A percentile compares a stretch with the other conserved stretches of the same genome.
These are phyloP conservation scores for Amphibolis antarctica DNA, from an alignment of 106 monocot species.

Conservation along the genomic window DNA sequence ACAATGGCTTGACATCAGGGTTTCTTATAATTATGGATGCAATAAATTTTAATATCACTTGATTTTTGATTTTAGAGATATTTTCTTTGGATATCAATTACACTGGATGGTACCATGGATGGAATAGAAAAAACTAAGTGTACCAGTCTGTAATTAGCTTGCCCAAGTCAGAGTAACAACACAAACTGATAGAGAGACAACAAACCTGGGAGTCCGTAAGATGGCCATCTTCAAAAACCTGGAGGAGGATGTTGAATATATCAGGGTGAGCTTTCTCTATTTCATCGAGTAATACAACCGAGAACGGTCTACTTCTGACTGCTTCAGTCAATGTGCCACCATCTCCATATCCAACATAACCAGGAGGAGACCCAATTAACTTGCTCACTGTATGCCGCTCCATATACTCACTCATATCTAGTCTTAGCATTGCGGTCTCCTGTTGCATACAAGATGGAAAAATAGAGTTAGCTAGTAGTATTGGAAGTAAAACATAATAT, in stretches of 20 bases:
- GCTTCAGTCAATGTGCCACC: conserved; percentile 57
- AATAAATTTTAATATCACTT: too few species aligned
- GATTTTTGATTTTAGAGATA: too few species aligned
- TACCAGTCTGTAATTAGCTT: too few species aligned
- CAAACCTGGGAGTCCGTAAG: conserved; percentile 21
- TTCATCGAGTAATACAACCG: conserved; percentile 12
- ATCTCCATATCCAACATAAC: conserved; percentile 67
- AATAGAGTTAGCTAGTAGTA: not conserved
- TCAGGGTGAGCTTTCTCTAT: conserved; percentile 20
- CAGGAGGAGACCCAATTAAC: conserved; percentile 27
- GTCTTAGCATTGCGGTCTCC: conserved; percentile 34
- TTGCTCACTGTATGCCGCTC: conserved; percentile 19
- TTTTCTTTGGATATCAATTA: too few species aligned
- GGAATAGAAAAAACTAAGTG: too few species aligned
- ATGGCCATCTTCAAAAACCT: conserved; percentile 20
- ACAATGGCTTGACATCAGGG: too few species aligned
- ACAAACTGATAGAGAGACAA: too few species aligned
- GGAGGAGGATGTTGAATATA: conserved; percentile 23
- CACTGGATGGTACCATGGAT: too few species aligned
- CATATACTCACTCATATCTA: conserved; percentile 28
- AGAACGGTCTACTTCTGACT: conserved; percentile 16
- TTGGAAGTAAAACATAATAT: not conserved
- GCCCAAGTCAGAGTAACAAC: too few species aligned
- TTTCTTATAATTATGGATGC: too few species aligned
- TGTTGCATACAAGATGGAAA: conserved; percentile 4